Evolutionary conservation across 306 rosid genomes (phyloP).

Genomic region (cucumber (Cucumis sativus)): DNA sequence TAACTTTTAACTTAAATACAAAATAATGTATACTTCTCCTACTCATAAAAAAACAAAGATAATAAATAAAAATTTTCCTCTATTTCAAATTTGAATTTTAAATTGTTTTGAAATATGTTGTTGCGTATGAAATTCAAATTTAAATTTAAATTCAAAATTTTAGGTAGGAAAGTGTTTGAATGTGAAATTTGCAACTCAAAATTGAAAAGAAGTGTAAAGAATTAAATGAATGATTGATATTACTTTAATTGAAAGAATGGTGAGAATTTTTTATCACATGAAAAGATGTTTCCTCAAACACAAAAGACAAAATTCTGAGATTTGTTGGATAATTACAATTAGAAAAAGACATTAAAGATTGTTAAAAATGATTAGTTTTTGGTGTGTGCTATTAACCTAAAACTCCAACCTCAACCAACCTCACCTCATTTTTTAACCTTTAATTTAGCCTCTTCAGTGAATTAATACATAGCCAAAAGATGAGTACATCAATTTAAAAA

Average conservation of each 20-base stretch:
- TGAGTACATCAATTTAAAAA: too few species aligned
- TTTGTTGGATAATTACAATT: slow-evolving; percentile 2
- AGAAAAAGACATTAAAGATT: slow-evolving; percentile 1
- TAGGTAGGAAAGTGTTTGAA: not conserved
- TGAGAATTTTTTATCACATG: slow-evolving; percentile 3
- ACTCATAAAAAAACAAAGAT: too few species aligned
- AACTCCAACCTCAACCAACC: slow-evolving; percentile 6
- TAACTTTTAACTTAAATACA: too few species aligned
- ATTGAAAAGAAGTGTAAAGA: not conserved
- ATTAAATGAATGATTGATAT: not conserved
- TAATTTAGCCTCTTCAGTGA: not conserved
- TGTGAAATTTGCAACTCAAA: not conserved
- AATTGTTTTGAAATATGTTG: not conserved
- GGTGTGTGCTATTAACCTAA: not conserved
- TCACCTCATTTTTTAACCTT: not conserved
- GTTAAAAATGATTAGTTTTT: slow-evolving; percentile 2
- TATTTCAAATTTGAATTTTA: not conserved
- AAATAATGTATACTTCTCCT: too few species aligned
- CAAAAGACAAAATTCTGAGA: not conserved
- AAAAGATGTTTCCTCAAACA: slow-evolving; percentile 8
- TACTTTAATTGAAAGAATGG: slow-evolving; percentile 1
- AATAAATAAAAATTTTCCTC: too few species aligned
- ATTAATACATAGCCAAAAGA: too few species aligned
- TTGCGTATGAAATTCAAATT: not conserved
- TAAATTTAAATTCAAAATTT: not conserved